Evolutionary conservation across 768 basidiomycete genomes (phyloP).

Genomic region (Agrocybe praecox): DNA sequence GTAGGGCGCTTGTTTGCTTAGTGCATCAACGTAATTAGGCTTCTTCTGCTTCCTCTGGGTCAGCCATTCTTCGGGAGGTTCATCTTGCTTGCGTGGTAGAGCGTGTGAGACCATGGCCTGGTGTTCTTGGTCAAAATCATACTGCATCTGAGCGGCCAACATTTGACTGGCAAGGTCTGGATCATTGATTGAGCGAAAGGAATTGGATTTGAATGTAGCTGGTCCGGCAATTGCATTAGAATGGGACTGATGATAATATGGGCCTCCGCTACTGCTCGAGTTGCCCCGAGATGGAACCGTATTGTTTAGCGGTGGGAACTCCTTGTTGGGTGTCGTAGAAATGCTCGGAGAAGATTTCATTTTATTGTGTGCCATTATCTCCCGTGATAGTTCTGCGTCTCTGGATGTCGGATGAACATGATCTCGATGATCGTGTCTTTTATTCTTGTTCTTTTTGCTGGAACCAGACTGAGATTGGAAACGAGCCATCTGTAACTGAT

Average conservation of each 20-base stretch:
- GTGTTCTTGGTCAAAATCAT: background rate
- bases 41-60: background rate
- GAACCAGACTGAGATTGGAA: background rate
- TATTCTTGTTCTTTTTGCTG: background rate
- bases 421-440: background rate
- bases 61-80: background rate
- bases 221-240: background rate
- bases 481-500: background rate
- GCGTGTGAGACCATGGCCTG: background rate
- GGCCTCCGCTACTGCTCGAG: background rate
- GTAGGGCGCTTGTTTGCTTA: background rate
- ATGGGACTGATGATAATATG: background rate
- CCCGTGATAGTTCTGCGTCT: background rate
- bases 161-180: background rate
- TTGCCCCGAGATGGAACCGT: background rate
- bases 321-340: background rate
- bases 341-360: background rate
- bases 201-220: background rate
- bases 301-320: background rate
- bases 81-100: background rate
- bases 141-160: background rate
- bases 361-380: background rate
- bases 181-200: background rate
- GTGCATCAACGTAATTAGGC: background rate
- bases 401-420: background rate